Evolutionary conservation across 148 eudicot genomes (phyloP), one percentile per base, ranked within the genome.

Genomic region (Amaranthus palmeri): DNA sequence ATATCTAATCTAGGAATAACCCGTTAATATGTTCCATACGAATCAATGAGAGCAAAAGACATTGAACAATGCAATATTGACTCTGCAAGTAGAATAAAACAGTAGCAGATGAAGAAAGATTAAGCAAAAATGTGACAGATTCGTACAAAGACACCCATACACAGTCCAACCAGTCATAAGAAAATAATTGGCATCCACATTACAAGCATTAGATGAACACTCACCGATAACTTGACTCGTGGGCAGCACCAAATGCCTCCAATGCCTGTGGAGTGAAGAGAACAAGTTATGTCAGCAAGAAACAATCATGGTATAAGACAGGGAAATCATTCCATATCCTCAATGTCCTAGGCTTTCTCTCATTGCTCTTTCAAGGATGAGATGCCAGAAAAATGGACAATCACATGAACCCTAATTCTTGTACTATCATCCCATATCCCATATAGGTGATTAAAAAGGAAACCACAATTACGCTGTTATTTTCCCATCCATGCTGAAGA

Each of bases 381-480:
- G 86, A 87, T 85, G 86, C 85, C 87, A 77, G 81, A 79, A 83
- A 82, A 86, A 81, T 78, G 87, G 89, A 87, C 86, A 86, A 86
- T 85, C 97, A 87, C 89, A 88, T 82, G 90, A 90, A 83, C 97
- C 87, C 90, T 95, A 89, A 85, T 77, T 80, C 90, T 88, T 82
- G 80, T 87, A 83, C 76, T 86, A 83, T 91, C 97, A 91, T 83
- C 98, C 96, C 86, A 87, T 82, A 85, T 84, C 97, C 96, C 87
- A 86, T 81, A 85, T 82, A 92, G 86, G 96, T 90, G 97, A 91
- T 89, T 87, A 95, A 92, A 81, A 85, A 85, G 82, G 86, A 89
- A 95, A 89, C 99, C 96, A 92, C 93, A 92, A 95, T 95, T 88
- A 95, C 99, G 99, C 99, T 95, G 99, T 92, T 91, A 92, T 95